These are phyloP conservation scores for Dioscorea dumetorum DNA, from an alignment of 106 monocot genomes.

Conservation along the genomic window DNA sequence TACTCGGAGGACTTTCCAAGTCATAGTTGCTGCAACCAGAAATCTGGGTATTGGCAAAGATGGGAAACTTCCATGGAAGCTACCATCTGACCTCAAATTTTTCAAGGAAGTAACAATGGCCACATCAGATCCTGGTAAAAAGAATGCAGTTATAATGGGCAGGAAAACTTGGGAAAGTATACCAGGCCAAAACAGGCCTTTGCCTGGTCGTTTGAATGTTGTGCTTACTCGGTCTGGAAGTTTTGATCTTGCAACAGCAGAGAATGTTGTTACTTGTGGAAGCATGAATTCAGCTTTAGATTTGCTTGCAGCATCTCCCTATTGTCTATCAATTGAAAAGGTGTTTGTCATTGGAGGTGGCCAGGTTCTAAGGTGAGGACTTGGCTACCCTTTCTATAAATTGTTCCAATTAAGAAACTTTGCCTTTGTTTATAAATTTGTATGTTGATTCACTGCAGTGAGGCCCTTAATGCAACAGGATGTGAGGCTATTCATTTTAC, in stretches of 20 bases:
- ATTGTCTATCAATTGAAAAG: conserved; percentile 79
- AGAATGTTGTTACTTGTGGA: conserved; percentile 77
- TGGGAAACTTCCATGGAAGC: conserved; percentile 78
- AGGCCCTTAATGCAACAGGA: conserved; percentile 62
- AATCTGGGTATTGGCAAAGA: conserved; percentile 88
- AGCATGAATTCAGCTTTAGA: conserved; percentile 79
- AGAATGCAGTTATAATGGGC: conserved; percentile 98
- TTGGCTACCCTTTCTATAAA: neutral
- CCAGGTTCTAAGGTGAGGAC: conserved; percentile 66
- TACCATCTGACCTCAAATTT: conserved; percentile 80
- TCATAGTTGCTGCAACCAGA: conserved; percentile 83
- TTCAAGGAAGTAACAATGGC: conserved; percentile 73
- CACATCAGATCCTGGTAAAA: conserved; percentile 74
- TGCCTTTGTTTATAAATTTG: neutral
- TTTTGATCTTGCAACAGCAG: conserved; percentile 65
- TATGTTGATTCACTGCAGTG: conserved; percentile 39
- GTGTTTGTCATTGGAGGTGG: conserved; percentile 96
- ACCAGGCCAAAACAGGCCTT: conserved; percentile 55
- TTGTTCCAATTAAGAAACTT: neutral
- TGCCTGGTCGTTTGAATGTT: conserved; percentile 82
- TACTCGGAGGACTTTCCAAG: conserved; percentile 62
- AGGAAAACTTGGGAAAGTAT: conserved; percentile 95
- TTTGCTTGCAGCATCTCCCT: conserved; percentile 67
- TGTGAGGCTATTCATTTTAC: conserved; percentile 95
- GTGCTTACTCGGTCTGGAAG: conserved; percentile 87